Conservation (phyloP, 179 eudicot species). For the Patellifolia procumbens region DNA sequence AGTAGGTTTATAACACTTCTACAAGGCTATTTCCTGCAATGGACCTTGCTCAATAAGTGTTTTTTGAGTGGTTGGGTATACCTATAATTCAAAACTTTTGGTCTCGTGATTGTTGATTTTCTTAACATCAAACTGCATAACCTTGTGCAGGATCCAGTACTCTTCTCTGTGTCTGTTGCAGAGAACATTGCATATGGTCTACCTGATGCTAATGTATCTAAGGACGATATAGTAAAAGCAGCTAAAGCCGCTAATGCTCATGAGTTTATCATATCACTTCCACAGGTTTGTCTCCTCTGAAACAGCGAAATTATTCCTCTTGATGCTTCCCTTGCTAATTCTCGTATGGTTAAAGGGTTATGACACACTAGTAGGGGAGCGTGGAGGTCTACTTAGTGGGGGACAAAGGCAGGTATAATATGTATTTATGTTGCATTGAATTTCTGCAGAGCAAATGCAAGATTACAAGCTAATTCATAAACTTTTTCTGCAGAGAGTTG, state of each 20-base stretch:
- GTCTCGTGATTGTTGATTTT: background rate
- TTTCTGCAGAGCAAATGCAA: background rate
- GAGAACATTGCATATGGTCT: conserved; percentile 98
- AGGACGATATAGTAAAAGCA: conserved; percentile 88
- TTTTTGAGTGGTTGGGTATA: conserved; percentile 1
- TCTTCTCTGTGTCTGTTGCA: conserved; percentile 92
- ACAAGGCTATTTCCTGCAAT: background rate
- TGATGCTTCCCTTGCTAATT: conserved; percentile 30
- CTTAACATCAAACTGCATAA: conserved; percentile 7
- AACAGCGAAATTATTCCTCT: background rate
- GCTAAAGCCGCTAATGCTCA: conserved; percentile 99
- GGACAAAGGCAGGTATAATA: conserved; percentile 91
- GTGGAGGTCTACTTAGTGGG: conserved; percentile 95
- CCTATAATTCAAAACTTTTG: background rate
- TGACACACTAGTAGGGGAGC: conserved; percentile 98
- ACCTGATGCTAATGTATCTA: conserved; percentile 83
- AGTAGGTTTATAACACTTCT: background rate
- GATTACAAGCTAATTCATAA: conserved; percentile 22
- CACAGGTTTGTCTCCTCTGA: conserved; percentile 60
- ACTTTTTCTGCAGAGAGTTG: conserved; percentile 67
- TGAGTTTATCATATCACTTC: conserved; percentile 90
- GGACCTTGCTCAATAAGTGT: background rate
- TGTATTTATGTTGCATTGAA: background rate
- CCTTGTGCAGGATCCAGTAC: conserved; percentile 83
- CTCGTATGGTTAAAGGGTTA: conserved; percentile 61